Percentiles rank a stretch among this genome's conserved stretches.
Evolutionary conservation across 2,329 filamentous ascomycete genomes (phyloP).

Genomic region (Chrysoporthe austroafricana): DNA sequence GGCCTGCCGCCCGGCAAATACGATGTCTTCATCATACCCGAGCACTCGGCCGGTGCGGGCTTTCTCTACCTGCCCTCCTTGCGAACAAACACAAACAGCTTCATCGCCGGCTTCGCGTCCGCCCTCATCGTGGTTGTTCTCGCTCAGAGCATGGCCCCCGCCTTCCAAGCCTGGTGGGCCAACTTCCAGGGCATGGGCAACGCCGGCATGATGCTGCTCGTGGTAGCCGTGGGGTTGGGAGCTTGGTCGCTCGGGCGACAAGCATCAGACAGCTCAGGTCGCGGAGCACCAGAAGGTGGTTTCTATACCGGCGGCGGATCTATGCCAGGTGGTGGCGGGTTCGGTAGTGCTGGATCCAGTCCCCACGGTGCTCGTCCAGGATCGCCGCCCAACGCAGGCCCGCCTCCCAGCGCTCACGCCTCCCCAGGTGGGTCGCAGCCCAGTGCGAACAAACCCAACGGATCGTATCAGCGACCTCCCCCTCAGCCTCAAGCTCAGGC

Average conservation of each 20-base stretch:
- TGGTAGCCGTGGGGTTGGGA: slow-evolving; percentile 73
- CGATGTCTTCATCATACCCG: slow-evolving; percentile 96
- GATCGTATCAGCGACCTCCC: slow-evolving; percentile 33
- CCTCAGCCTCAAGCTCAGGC: slow-evolving; percentile 26
- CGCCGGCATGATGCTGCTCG: slow-evolving; percentile 71
- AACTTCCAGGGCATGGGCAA: slow-evolving; percentile 73
- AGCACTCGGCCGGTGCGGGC: slow-evolving; percentile 84
- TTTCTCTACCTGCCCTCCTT: slow-evolving; percentile 95
- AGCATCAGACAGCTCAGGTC: slow-evolving; percentile 49
- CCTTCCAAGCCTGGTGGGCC: slow-evolving; percentile 73
- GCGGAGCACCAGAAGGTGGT: slow-evolving; percentile 27
- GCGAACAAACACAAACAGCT: slow-evolving; percentile 84
- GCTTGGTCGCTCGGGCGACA: slow-evolving; percentile 78
- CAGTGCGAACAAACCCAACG: slow-evolving; percentile 34
- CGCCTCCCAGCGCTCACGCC: slow-evolving; percentile 33
- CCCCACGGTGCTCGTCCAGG: slow-evolving; percentile 36
- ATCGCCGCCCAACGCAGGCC: slow-evolving; percentile 39
- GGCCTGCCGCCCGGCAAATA: slow-evolving; percentile 88
- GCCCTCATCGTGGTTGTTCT: slow-evolving; percentile 74
- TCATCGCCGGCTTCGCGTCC: slow-evolving; percentile 81
- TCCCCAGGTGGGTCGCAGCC: slow-evolving; percentile 28
- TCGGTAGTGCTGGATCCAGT: slow-evolving; percentile 27
- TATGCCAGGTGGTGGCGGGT: slow-evolving; percentile 27
- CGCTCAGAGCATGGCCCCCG: slow-evolving; percentile 74
- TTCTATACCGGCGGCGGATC: slow-evolving; percentile 30